These are phyloP conservation scores for Ramaria rubella DNA, from an alignment of 768 basidiomycete genomes.

Conservation along the genomic window DNA sequence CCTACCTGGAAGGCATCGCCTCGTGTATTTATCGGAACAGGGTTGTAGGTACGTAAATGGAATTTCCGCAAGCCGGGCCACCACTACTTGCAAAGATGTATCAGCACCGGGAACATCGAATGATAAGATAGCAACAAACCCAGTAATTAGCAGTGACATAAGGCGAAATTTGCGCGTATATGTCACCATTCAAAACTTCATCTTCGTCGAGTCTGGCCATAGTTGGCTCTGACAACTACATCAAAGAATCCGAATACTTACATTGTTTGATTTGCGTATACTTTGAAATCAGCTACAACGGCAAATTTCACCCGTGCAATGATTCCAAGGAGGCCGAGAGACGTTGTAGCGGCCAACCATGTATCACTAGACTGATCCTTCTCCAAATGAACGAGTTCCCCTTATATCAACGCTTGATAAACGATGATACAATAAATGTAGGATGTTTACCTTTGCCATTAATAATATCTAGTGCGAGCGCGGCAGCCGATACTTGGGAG, in stretches of 20 bases:
- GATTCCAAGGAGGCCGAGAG: constrained; percentile 11
- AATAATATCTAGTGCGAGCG: constrained; percentile 11
- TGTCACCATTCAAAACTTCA: constrained; percentile 11
- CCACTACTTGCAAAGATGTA: no score
- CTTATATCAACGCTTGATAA: neutral
- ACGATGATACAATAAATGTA: neutral
- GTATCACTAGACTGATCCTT: constrained; percentile 11
- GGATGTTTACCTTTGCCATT: constrained; percentile 7
- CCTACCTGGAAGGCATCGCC: constrained; percentile 11
- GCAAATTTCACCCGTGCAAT: constrained; percentile 11
- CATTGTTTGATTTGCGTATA: constrained; percentile 14
- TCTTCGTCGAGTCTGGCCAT: constrained; percentile 10
- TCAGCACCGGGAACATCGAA: no score
- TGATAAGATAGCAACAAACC: neutral
- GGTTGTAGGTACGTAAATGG: constrained; percentile 11
- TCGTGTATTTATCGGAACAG: constrained; percentile 2
- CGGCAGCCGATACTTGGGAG: constrained; percentile 11
- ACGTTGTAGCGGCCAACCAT: constrained; percentile 13
- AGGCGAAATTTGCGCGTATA: constrained; percentile 10
- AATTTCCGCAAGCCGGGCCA: constrained; percentile 13
- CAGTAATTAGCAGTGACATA: constrained; percentile 12
- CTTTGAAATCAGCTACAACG: constrained; percentile 12
- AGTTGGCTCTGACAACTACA: neutral
- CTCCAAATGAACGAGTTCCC: constrained; percentile 12
- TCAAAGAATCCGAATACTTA: neutral